These are phyloP conservation scores for Delphinella strobiligena DNA, from an alignment of 2,329 filamentous ascomycete species.

Conservation along the genomic window DNA sequence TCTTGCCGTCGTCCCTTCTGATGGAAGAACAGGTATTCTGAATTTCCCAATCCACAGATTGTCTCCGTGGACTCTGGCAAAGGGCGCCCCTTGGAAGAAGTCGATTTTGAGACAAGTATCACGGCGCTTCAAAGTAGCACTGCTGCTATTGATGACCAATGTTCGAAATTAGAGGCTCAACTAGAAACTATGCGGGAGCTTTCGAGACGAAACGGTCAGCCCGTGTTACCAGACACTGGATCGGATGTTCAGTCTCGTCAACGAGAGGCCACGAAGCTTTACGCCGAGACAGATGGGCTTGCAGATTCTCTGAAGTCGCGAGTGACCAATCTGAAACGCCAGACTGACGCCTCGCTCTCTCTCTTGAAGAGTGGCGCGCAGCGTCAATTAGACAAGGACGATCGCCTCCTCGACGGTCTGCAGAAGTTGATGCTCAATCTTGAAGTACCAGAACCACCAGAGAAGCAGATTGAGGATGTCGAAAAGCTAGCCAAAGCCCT, in stretches of 20 bases:
- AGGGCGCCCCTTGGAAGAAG: conserved; percentile 45
- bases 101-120: conserved; percentile 50
- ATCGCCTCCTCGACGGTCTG: conserved; percentile 51
- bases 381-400: conserved; percentile 39
- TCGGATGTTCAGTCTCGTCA: conserved; percentile 12
- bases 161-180: conserved; percentile 48
- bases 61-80: too few species aligned
- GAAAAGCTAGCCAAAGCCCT: conserved; percentile 42
- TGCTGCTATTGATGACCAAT: conserved; percentile 51
- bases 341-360: conserved; percentile 1
- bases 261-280: conserved; percentile 24
- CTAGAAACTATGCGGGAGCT: conserved; percentile 47
- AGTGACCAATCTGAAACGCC: conserved; percentile 11
- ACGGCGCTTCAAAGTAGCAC: conserved; percentile 54
- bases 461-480: conserved; percentile 31
- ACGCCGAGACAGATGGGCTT: conserved; percentile 24
- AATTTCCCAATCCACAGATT: conserved; percentile 1
- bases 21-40: not conserved
- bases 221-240: conserved; percentile 3
- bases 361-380: conserved; percentile 1
- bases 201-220: conserved; percentile 28
- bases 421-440: conserved; percentile 55
- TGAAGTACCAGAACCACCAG: conserved; percentile 9
- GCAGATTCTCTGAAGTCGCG: conserved; percentile 18
- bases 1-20: not conserved